Conservation (phyloP, 2,329 filamentous ascomycete species). For the Graphiopsis chlorocephala region DNA sequence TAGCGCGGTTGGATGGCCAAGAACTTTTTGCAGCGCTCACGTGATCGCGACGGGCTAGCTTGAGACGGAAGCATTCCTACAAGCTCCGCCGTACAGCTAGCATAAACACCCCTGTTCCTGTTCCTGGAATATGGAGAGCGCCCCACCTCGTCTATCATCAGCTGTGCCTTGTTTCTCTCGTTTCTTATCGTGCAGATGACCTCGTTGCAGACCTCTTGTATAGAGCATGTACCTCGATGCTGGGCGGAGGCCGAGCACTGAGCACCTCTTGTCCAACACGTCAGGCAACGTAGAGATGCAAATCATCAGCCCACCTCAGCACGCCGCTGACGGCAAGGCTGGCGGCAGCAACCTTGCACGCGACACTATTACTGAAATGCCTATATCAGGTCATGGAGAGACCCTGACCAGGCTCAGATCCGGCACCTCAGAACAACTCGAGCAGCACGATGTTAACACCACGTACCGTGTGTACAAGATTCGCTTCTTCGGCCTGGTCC, state of each 20-base stretch:
- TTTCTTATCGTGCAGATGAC: background rate
- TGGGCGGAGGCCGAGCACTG: slow-evolving; percentile 12
- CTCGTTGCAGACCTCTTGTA: background rate
- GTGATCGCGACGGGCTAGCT: background rate
- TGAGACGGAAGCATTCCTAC: background rate
- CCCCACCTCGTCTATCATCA: slow-evolving; percentile 1
- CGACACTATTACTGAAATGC: background rate
- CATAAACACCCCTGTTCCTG: background rate
- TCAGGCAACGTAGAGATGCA: slow-evolving; percentile 9
- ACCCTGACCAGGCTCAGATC: background rate
- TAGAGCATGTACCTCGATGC: slow-evolving; percentile 15
- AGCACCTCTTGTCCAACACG: slow-evolving; percentile 8
- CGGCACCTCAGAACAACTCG: background rate
- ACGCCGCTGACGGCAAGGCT: background rate
- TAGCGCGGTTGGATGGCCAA: background rate
- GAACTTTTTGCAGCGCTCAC: background rate
- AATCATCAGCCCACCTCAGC: slow-evolving; percentile 1
- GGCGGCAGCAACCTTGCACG: background rate
- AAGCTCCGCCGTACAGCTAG: background rate
- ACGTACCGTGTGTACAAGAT: slow-evolving; percentile 68
- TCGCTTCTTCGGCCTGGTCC: slow-evolving; percentile 81
- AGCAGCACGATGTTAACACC: background rate
- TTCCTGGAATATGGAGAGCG: background rate
- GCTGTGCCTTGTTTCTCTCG: background rate
- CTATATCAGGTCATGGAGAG: background rate